phyloP scores from a whole-genome alignment of 2,329 filamentous ascomycete genomes.

The Colletotrichum sp. region DNA sequence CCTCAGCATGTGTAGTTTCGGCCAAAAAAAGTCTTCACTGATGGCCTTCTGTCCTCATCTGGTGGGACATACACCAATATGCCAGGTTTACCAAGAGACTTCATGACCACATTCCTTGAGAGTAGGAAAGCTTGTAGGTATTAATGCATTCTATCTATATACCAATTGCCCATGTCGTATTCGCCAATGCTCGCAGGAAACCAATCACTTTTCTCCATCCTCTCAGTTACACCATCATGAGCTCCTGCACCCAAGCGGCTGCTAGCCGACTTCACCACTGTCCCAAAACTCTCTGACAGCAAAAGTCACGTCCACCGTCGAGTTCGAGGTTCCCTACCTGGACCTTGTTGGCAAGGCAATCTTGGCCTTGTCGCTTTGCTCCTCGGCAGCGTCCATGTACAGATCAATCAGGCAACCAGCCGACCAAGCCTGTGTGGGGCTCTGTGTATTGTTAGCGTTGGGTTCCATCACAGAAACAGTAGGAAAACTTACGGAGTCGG shows the following conservation, averaged over 20 bases:
- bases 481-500: constrained; percentile 76
- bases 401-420: constrained; percentile 93
- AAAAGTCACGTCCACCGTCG: neutral
- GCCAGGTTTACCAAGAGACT: rapidly evolving
- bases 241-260: neutral
- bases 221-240: neutral
- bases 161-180: neutral
- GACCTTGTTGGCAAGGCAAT: constrained; percentile 28
- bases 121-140: neutral
- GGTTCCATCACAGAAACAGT: neutral
- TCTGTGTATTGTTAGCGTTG: constrained; percentile 52
- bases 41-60: too few species aligned
- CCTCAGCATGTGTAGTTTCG: too few species aligned
- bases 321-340: constrained; percentile 1
- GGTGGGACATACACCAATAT: too few species aligned
- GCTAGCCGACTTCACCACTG: rapidly evolving
- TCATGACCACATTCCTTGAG: rapidly evolving
- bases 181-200: neutral
- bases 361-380: constrained; percentile 38
- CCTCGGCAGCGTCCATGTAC: constrained; percentile 84
- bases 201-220: neutral
- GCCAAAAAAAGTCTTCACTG: too few species aligned
- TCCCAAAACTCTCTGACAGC: neutral
- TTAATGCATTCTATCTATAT: constrained; percentile 18
- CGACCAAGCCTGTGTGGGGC: constrained; percentile 96